Base-by-base conservation (phyloP, 1,284 basidiomycete genomes). In the Cerioporus squamosus region DNA sequence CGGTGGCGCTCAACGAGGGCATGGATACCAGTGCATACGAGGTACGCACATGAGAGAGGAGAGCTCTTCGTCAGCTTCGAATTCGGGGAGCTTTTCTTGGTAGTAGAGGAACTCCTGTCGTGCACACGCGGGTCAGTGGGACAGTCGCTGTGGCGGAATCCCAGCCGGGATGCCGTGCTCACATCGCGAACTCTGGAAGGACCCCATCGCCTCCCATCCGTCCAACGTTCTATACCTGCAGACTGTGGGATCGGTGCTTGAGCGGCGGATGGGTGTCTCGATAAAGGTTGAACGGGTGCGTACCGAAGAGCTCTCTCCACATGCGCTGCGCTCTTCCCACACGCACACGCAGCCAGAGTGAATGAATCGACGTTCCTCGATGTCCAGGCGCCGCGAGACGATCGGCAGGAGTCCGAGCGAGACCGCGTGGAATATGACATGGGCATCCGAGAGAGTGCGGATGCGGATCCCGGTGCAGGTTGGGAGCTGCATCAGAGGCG, bases 151-250 rank as follows among this genome's bases (percentile, higher is more conserved):
- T 50, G 29, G 44, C 24, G 4, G 24, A 29, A 44, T 14, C 51
- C n/a, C 39, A 45, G 31, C 38, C 44, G 52, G 23, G 31, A 36
- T 18, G 53, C 47, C 15, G 29, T 31, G 58, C 84, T 75, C 69
- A 90, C 90, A 66, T 91, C 88, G 75, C 84, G 82, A 44, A 90
- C 88, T 51, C 88, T 82, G 66, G 87, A 90, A 14, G 88, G 88
- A 1, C 89, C 88, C 90, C 90, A 92, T 60, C 74, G 72, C 44
- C 76, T 74, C 10, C 79, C 78, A 51, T 81, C 79, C 24, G 79
- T 81, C 78, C 85, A 91, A 48, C 90, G 81, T 70, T 91, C 88
- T 42, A 92, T 90, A 39, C 87, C 88, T 56, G 88, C 53, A 31
- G 54, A 38, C 51, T 62, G n/a, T 46, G n/a, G 33, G n/a, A 54